Percentiles rank a stretch among this genome's conserved stretches.
Conservation (phyloP, 164 flowering plant species). For the Liriodendron chinense region DNA sequence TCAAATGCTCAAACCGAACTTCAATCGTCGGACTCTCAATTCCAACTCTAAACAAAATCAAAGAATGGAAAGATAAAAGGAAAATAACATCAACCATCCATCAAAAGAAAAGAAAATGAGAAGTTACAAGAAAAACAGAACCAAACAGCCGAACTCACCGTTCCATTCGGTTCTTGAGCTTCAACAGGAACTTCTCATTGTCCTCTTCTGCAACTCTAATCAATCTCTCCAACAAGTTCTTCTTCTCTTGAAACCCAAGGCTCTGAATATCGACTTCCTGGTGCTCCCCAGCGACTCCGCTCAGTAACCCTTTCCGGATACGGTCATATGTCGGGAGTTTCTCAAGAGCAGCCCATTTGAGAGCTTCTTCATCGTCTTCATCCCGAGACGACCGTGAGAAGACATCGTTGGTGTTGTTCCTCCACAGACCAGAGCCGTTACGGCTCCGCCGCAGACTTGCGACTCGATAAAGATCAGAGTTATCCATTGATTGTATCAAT, state of each 20-base stretch:
- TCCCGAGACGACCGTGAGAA: conserved; percentile 33
- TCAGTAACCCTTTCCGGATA: conserved; percentile 34
- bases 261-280: conserved; percentile 32
- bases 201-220: conserved; percentile 56
- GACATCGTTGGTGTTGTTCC: conserved; percentile 21
- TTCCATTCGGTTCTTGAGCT: conserved; percentile 50
- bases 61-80: background rate
- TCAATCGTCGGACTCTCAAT: conserved; percentile 41
- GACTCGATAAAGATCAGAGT: conserved; percentile 10
- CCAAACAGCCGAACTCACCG: conserved; percentile 11
- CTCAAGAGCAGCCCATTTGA: conserved; percentile 50
- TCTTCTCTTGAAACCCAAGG: conserved; percentile 41
- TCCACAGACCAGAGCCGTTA: conserved; percentile 29
- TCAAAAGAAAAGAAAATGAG: background rate
- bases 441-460: conserved; percentile 18
- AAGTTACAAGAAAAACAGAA: background rate
- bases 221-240: conserved; percentile 46
- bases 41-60: conserved; percentile 32
- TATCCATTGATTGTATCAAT: background rate
- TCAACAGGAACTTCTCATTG: conserved; percentile 59
- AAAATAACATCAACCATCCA: too few relatives aligned
- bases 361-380: conserved; percentile 42
- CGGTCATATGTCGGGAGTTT: conserved; percentile 44
- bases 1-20: conserved; percentile 37
- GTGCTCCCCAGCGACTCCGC: conserved; percentile 17